Evolutionary conservation across 108 stramenopile genomes (phyloP), one percentile per base, ranked within the genome.

Genomic region (Cyclotella sp.): DNA sequence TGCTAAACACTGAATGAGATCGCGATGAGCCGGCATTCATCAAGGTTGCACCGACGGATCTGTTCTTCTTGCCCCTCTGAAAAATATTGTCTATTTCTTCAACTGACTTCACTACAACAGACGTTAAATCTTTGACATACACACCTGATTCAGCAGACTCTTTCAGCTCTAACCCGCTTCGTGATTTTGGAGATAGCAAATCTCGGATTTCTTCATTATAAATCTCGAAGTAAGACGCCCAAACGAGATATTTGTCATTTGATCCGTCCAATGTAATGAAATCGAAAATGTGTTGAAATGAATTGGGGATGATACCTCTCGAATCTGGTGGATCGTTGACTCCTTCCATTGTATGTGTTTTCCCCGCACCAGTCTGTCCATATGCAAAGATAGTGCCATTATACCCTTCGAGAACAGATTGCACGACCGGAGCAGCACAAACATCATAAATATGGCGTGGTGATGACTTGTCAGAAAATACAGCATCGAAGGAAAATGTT

Each of bases 131-230:
- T 72, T 96, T 95, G 24, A 96, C 95, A 62, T 92, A 96, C 24
- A 95, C 96, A 43, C 94, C 94, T 9, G 68, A 63, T 58, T 96
- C 96, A 12, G 79, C 78, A 10, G 83, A 59, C 64, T 89, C 95
- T 68, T 95, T 93, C 13, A 97, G 75, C 55, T 97, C 95, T 19
- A 95, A 85, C 53, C 63, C 70, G 46, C 84, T 88, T 74, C 90
- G 87, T 49, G 85, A 65, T 70, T 87, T 83, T 45, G 83, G 84
- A 18, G 89, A 71, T 44, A 99, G 79, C 14, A 99, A 84, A 62
- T 99, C 98, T 16, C 97, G 87, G 72, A 99, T 96, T 68, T 99
- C 97, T 83, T 99, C 99, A 84, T 98, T 99, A 87, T 99, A 99
- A 59, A 99, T 98, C 81, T 99, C 99, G 41, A 98, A 82, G 77